phyloP scores from a whole-genome alignment of 805 yeast species.

The Lachancea lanzarotensis region DNA sequence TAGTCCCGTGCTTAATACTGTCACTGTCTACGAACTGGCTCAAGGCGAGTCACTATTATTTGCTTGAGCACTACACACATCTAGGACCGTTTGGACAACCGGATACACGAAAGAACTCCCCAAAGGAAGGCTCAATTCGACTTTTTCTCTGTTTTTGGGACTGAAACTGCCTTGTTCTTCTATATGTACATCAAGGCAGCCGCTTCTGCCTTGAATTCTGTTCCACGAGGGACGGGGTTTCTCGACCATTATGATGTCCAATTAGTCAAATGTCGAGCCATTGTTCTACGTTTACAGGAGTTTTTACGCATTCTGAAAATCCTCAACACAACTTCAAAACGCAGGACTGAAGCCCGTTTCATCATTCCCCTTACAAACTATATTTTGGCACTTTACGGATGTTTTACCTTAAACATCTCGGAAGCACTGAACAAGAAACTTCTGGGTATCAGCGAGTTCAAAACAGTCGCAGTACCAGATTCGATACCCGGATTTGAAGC shows the following conservation, averaged over 20 bases:
- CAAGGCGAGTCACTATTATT: too few species aligned
- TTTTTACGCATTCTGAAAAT: constrained; percentile 33
- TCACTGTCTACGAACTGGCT: neutral
- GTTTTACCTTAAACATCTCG: constrained; percentile 37
- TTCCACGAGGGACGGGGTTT: constrained; percentile 29
- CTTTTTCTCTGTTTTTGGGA: neutral
- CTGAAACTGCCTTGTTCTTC: neutral
- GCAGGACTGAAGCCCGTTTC: constrained; percentile 16
- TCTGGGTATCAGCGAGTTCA: constrained; percentile 30
- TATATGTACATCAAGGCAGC: constrained; percentile 25
- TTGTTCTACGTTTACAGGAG: constrained; percentile 40
- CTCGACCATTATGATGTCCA: constrained; percentile 49
- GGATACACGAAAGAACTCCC: too few species aligned
- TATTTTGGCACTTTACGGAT: constrained; percentile 33
- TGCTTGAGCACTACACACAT: too few species aligned
- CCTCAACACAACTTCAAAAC: constrained; percentile 23
- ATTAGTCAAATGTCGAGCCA: constrained; percentile 52
- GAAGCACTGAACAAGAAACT: constrained; percentile 36
- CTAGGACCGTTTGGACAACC: too few species aligned
- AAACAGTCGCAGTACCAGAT: constrained; percentile 21
- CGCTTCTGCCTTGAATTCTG: constrained; percentile 34
- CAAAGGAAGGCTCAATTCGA: too few species aligned
- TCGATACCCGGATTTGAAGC: constrained; percentile 17
- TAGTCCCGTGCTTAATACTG: neutral
- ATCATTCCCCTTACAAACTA: constrained; percentile 34